Percentiles rank a stretch among this genome's conserved stretches.
Evolutionary conservation across 2,329 filamentous ascomycete species (phyloP).

Genomic region (Penicillium sp.): DNA sequence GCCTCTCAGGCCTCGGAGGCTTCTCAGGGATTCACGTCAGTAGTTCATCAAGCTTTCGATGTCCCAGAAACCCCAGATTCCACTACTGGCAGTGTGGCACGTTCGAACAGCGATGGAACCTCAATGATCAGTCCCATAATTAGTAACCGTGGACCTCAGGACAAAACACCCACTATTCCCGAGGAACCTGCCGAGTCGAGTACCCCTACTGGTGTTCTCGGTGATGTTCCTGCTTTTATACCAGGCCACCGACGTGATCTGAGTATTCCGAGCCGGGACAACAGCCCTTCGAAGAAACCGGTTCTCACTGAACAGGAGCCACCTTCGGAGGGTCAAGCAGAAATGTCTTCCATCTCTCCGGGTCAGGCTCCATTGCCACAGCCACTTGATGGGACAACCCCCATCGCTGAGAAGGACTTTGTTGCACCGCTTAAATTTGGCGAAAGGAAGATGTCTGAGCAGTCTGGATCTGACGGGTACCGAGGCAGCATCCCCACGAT

Average conservation of each 20-base stretch:
- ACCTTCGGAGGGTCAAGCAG: conserved; percentile 47
- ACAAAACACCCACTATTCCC: conserved; percentile 55
- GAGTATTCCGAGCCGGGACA: conserved; percentile 59
- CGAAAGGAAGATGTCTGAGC: conserved; percentile 6
- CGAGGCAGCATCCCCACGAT: conserved; percentile 33
- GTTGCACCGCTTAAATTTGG: conserved; percentile 37
- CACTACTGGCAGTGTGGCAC: conserved; percentile 53
- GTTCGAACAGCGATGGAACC: conserved; percentile 65
- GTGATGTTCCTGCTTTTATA: conserved; percentile 43
- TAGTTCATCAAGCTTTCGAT: conserved; percentile 68
- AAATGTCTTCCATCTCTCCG: conserved; percentile 43
- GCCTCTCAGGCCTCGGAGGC: conserved; percentile 6
- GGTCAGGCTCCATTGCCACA: conserved; percentile 11
- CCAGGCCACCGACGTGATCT: conserved; percentile 59
- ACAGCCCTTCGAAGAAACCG: conserved; percentile 63
- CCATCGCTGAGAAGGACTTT: conserved; percentile 18
- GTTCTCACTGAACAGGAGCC: conserved; percentile 49
- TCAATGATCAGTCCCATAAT: conserved; percentile 67
- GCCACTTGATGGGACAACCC: conserved; percentile 5
- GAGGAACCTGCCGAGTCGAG: conserved; percentile 51
- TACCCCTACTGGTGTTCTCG: conserved; percentile 23
- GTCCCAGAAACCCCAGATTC: conserved; percentile 56
- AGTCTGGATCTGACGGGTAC: conserved; percentile 15
- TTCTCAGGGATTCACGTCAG: conserved; percentile 54
- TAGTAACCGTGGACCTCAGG: conserved; percentile 38